A percentile compares a stretch with the other conserved stretches of the same genome.
Evolutionary conservation across 257 asterid species (phyloP).

Genomic region (Rubia yunnanensis): DNA sequence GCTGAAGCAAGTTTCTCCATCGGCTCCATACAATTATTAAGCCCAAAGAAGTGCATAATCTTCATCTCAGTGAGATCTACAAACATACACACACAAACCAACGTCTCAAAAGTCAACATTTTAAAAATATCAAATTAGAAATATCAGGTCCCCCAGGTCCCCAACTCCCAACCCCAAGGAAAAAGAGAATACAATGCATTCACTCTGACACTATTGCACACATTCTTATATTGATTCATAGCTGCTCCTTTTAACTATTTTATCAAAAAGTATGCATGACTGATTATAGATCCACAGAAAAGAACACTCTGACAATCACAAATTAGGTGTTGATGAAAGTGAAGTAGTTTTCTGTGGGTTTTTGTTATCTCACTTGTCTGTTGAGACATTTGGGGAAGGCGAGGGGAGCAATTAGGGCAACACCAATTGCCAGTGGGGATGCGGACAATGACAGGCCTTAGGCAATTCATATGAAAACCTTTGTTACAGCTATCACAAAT

Average conservation of each 20-base stretch:
- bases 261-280: neutral
- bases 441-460: conserved; percentile 63
- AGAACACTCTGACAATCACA: too few species aligned
- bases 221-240: neutral
- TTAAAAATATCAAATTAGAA: neutral
- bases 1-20: conserved; percentile 27
- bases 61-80: conserved; percentile 63
- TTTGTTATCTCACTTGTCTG: conserved; percentile 36
- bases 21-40: conserved; percentile 41
- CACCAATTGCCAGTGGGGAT: conserved; percentile 69
- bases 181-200: neutral
- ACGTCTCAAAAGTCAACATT: neutral
- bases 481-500: conserved; percentile 66
- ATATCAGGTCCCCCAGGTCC: neutral
- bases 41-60: conserved; percentile 58
- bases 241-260: too few species aligned
- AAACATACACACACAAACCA: neutral
- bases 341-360: neutral
- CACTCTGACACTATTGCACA: neutral
- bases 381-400: conserved; percentile 27
- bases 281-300: neutral
- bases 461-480: conserved; percentile 71
- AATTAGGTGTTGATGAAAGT: neutral
- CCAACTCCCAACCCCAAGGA: too few species aligned
- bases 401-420: conserved; percentile 51